Conservation (phyloP, 148 eudicot species). For the Oxyria digyna region DNA sequence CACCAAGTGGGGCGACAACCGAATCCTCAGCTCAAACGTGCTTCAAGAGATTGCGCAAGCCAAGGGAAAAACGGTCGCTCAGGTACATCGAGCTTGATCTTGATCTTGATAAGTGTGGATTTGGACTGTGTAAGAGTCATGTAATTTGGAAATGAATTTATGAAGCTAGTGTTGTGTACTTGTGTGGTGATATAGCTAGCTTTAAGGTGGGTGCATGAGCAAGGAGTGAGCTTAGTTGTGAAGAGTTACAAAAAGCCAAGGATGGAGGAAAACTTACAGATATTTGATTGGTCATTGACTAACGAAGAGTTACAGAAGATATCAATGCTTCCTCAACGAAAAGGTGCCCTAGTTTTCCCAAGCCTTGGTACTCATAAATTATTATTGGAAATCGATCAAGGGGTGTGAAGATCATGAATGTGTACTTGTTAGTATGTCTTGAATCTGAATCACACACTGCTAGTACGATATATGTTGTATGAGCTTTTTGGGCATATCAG, state of each 20-base stretch:
- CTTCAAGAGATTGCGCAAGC: conserved; percentile 12
- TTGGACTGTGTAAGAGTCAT: no score
- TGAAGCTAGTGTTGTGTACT: no score
- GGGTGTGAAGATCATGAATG: conserved; percentile 2
- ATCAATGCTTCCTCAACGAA: conserved; percentile 7
- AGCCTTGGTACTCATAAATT: background rate
- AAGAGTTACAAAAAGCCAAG: conserved; percentile 5
- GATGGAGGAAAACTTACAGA: conserved; percentile 12
- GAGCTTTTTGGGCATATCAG: no score
- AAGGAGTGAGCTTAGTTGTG: conserved; percentile 1
- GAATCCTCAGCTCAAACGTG: background rate
- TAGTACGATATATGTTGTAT: no score
- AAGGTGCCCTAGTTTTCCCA: conserved; percentile 1
- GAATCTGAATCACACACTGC: no score
- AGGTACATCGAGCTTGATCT: no score
- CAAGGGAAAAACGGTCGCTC: conserved; percentile 13
- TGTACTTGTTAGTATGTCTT: no score
- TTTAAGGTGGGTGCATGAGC: conserved; percentile 11
- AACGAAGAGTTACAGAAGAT: conserved; percentile 5
- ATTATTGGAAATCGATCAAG: conserved; percentile 3
- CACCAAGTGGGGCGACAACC: conserved; percentile 2
- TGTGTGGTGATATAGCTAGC: conserved; percentile 8
- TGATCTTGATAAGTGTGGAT: no score
- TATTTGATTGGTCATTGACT: conserved; percentile 10
- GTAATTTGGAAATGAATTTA: no score